Evolutionary conservation across 768 basidiomycete species (phyloP).

Genomic region (Lentinula sp.): DNA sequence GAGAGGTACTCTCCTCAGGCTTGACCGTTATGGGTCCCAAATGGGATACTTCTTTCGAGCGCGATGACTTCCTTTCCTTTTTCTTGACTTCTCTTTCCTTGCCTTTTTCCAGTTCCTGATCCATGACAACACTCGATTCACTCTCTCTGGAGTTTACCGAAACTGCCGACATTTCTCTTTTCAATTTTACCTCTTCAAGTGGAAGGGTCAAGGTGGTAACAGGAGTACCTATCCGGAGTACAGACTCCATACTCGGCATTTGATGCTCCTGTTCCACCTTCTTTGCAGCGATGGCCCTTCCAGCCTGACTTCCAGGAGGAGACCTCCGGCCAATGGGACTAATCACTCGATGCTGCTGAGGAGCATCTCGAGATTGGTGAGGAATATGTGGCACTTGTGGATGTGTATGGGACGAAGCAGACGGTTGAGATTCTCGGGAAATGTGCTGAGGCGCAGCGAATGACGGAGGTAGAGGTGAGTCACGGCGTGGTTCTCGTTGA

Average conservation of each 20-base stretch:
- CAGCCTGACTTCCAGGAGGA: constrained; percentile 42
- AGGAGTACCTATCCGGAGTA: not conserved
- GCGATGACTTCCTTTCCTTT: not conserved
- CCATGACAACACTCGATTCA: not conserved
- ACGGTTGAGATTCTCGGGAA: not conserved
- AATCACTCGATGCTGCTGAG: constrained; percentile 2
- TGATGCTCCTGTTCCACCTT: constrained; percentile 29
- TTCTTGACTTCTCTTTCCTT: not conserved
- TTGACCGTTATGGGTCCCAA: not conserved
- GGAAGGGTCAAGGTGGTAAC: not conserved
- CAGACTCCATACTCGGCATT: constrained; percentile 11
- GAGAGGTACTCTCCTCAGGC: not conserved
- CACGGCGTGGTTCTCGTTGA: not conserved
- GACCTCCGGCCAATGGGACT: constrained; percentile 25
- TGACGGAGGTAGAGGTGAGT: not conserved
- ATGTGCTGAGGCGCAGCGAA: not conserved
- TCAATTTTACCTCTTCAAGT: not conserved
- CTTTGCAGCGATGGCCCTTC: constrained; percentile 38
- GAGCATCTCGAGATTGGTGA: not conserved
- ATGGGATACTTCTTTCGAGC: not conserved
- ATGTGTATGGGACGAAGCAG: not conserved
- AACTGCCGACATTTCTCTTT: not conserved
- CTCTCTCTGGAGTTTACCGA: not conserved
- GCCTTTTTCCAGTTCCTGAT: not conserved
- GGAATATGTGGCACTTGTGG: not conserved